These are phyloP conservation scores for Trichoderma gamsii DNA, from an alignment of 495 filamentous ascomycete genomes.

Conservation along the genomic window DNA sequence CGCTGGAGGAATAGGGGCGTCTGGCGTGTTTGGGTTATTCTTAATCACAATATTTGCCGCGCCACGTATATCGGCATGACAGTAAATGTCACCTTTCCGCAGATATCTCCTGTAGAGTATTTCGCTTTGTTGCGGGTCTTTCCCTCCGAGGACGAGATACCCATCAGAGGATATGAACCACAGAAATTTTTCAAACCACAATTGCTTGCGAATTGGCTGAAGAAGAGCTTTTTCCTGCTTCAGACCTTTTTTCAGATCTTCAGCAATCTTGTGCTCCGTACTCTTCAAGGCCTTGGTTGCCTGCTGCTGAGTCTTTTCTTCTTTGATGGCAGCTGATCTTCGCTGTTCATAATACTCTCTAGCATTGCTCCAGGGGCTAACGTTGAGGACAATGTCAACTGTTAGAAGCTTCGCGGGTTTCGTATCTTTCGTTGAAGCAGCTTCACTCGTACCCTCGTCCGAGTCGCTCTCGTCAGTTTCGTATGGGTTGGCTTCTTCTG, in stretches of 20 bases:
- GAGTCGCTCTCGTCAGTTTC: constrained; percentile 60
- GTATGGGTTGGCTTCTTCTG: constrained; percentile 51
- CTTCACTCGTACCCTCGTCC: constrained; percentile 52
- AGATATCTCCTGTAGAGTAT: constrained; percentile 79
- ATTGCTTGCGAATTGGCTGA: constrained; percentile 68
- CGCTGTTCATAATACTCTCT: constrained; percentile 87
- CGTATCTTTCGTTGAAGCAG: constrained; percentile 28
- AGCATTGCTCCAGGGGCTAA: constrained; percentile 83
- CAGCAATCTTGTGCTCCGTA: constrained; percentile 77
- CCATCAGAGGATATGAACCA: constrained; percentile 96
- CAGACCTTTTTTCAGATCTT: constrained; percentile 76
- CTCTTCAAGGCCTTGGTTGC: constrained; percentile 81
- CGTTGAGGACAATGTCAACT: constrained; percentile 77
- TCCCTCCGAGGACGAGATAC: constrained; percentile 81
- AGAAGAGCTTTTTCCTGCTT: constrained; percentile 90
- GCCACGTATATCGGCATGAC: constrained; percentile 84
- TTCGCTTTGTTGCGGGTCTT: constrained; percentile 87
- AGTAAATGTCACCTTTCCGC: constrained; percentile 81
- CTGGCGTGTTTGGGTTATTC: constrained; percentile 65
- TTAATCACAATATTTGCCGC: constrained; percentile 79
- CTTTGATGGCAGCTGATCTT: constrained; percentile 73
- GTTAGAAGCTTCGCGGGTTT: constrained; percentile 49
- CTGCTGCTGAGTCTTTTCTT: constrained; percentile 76
- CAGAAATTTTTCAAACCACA: constrained; percentile 95
- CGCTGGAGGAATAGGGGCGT: constrained; percentile 83